Evolutionary conservation across 371 early-diverging fungal species (phyloP).

Genomic region (Sporodiniella umbellata): DNA sequence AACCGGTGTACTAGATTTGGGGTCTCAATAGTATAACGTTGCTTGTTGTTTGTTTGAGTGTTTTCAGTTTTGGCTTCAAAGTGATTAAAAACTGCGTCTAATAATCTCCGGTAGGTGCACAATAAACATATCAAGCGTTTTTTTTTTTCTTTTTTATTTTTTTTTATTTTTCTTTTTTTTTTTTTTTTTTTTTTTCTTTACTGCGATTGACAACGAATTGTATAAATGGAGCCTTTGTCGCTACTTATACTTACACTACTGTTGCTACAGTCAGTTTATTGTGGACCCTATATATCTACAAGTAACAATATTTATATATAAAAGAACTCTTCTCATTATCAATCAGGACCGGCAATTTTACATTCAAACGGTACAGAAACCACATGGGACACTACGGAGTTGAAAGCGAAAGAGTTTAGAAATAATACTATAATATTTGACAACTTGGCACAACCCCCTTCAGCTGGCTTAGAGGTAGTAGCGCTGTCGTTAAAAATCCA

Average conservation of each 20-base stretch:
- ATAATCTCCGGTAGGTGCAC: not conserved
- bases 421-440: conserved; percentile 34
- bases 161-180: not conserved
- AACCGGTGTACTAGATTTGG: no score
- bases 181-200: no score
- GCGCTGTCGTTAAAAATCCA: not conserved
- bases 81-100: no score
- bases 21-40: no score
- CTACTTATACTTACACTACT: not conserved
- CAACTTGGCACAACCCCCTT: conserved; percentile 28
- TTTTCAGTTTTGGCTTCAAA: no score
- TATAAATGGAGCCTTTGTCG: not conserved
- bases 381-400: conserved; percentile 10
- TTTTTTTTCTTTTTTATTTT: conserved; percentile 7
- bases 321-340: not conserved
- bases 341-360: conserved; percentile 26
- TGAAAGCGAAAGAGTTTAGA: conserved; percentile 23
- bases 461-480: conserved; percentile 25
- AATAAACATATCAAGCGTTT: not conserved
- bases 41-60: no score
- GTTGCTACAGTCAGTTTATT: conserved; percentile 2
- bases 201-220: no score
- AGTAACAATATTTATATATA: conserved; percentile 16
- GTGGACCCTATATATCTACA: conserved; percentile 33
- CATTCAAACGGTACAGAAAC: conserved; percentile 34